Percentiles rank a stretch among this genome's conserved stretches.
These are phyloP conservation scores for Chytriomyces hyalinus DNA, from an alignment of 192 early-diverging fungal species.

Conservation along the genomic window DNA sequence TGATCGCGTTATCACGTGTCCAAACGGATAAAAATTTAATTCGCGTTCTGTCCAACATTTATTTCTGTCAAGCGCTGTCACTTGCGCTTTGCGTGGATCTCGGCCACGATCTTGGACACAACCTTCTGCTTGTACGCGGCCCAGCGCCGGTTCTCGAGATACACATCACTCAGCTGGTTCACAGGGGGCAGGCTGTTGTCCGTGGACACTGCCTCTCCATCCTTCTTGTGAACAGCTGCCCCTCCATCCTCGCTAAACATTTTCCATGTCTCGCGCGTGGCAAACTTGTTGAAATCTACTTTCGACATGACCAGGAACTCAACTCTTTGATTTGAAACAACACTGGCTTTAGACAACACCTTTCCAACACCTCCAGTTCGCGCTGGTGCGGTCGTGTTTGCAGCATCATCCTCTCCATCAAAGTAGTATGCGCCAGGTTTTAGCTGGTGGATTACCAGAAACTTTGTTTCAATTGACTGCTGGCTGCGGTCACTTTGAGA, in stretches of 20 bases:
- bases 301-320: conserved; percentile 42
- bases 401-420: conserved; percentile 21
- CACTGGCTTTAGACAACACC: conserved; percentile 5
- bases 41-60: too few relatives aligned
- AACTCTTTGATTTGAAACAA: conserved; percentile 33
- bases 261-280: conserved; percentile 37
- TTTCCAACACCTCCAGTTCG: conserved; percentile 10
- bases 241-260: conserved; percentile 16
- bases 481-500: background rate
- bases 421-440: conserved; percentile 43
- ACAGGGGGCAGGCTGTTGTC: conserved; percentile 28
- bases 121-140: conserved; percentile 35
- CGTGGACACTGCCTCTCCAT: background rate
- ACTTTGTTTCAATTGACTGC: conserved; percentile 32
- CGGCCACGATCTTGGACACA: conserved; percentile 27
- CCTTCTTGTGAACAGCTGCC: background rate
- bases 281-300: conserved; percentile 47
- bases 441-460: conserved; percentile 41
- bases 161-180: conserved; percentile 22
- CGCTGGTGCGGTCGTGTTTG: conserved; percentile 1
- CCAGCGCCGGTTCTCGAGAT: conserved; percentile 36
- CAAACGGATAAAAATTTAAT: too few relatives aligned
- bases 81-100: background rate
- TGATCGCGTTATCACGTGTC: too few relatives aligned
- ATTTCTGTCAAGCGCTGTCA: too few relatives aligned